phyloP scores from a whole-genome alignment of 2,329 filamentous ascomycete species.

The Penicillium sp. region DNA sequence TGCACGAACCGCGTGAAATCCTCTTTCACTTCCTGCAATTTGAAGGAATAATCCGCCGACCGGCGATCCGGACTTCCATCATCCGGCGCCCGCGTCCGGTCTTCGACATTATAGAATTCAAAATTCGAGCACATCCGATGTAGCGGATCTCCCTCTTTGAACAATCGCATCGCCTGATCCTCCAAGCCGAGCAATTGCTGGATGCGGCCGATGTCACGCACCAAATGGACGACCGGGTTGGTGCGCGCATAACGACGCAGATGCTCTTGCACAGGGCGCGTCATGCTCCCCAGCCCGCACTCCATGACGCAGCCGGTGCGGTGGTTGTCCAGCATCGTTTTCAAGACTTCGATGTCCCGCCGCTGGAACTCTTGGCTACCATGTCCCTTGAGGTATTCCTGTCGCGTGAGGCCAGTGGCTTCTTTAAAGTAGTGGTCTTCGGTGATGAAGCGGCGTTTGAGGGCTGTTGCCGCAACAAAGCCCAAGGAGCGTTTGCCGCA shows the following conservation, averaged over 20 bases:
- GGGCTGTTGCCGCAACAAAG: conserved; percentile 45
- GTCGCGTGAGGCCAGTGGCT: conserved; percentile 43
- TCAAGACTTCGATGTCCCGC: conserved; percentile 44
- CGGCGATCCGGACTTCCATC: conserved; percentile 46
- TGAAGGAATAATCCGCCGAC: conserved; percentile 50
- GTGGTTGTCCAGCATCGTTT: conserved; percentile 48
- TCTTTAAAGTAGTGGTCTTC: conserved; percentile 49
- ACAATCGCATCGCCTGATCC: conserved; percentile 44
- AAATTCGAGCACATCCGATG: conserved; percentile 52
- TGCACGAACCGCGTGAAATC: conserved; percentile 63
- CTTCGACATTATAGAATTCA: conserved; percentile 52
- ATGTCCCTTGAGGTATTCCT: conserved; percentile 42
- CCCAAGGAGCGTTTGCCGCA: conserved; percentile 47
- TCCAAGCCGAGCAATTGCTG: conserved; percentile 46
- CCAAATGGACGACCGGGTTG: conserved; percentile 44
- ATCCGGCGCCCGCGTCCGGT: conserved; percentile 35
- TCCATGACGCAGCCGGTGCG: conserved; percentile 45
- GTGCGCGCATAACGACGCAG: conserved; percentile 38
- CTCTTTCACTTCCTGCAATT: conserved; percentile 56
- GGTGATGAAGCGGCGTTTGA: conserved; percentile 46
- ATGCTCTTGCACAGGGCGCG: conserved; percentile 44
- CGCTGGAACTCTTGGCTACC: conserved; percentile 46
- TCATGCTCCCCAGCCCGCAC: conserved; percentile 46
- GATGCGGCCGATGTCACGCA: conserved; percentile 44
- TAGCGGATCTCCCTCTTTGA: conserved; percentile 47